phyloP scores from a whole-genome alignment of 2,329 filamentous ascomycete species.

The Chaetomiaceae sp. region DNA sequence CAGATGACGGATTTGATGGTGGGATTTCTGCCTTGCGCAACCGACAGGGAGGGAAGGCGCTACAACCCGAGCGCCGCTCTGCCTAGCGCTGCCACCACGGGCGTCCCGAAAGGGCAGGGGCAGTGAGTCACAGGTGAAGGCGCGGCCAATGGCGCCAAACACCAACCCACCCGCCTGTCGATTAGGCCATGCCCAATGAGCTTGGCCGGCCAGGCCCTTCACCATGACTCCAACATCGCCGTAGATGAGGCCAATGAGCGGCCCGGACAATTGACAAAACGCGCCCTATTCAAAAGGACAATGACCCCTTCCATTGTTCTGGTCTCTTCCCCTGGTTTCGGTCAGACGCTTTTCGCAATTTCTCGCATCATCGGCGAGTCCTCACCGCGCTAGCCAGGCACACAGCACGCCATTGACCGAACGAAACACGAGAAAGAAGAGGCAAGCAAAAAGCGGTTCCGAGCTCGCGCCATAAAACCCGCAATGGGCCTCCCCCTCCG shows the following conservation, averaged over 20 bases:
- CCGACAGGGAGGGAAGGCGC: slow-evolving; percentile 2
- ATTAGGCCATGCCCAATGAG: slow-evolving; percentile 3
- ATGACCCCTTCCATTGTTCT: slow-evolving; percentile 2
- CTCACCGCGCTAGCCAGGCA: slow-evolving; percentile 9
- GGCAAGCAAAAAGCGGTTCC: neutral
- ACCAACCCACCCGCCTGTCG: slow-evolving; percentile 9
- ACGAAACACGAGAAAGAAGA: neutral
- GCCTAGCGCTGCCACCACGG: slow-evolving; percentile 12
- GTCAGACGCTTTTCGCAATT: slow-evolving; percentile 7
- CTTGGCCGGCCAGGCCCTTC: neutral
- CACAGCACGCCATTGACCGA: neutral
- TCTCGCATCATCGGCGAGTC: slow-evolving; percentile 10
- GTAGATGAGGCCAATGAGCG: slow-evolving; percentile 12
- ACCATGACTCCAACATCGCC: slow-evolving; percentile 12
- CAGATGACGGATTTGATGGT: slow-evolving; percentile 7
- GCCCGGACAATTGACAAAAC: neutral
- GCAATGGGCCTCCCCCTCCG: slow-evolving; percentile 12
- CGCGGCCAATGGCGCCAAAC: slow-evolving; percentile 7
- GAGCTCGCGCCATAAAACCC: neutral
- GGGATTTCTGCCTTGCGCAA: slow-evolving; percentile 8
- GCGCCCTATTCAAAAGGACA: slow-evolving; percentile 12
- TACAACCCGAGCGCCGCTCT: neutral
- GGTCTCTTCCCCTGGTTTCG: slow-evolving; percentile 1
- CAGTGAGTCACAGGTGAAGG: slow-evolving; percentile 14
- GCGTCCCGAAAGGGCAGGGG: neutral